A percentile compares a stretch with the other conserved stretches of the same genome.
phyloP scores from a whole-genome alignment of 331 rosid genomes.

The Ulmus americana region DNA sequence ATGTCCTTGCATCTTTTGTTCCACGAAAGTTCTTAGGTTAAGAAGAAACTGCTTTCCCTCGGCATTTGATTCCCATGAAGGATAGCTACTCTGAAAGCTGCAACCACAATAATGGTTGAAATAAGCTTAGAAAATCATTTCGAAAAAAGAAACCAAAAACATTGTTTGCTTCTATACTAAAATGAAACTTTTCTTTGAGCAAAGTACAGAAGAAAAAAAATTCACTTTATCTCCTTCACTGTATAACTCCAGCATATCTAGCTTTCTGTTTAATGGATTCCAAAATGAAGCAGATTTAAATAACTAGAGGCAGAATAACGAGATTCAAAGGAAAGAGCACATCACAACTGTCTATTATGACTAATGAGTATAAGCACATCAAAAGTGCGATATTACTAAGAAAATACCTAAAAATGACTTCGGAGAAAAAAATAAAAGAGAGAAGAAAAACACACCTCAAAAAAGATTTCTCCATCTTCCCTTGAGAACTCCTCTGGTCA shows the following conservation, averaged over 20 bases:
- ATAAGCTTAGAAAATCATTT: neutral
- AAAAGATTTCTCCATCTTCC: constrained; percentile 96
- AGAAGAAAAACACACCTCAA: constrained; percentile 50
- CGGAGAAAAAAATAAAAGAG: constrained; percentile 1
- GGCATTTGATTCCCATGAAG: constrained; percentile 72
- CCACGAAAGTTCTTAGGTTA: constrained; percentile 59
- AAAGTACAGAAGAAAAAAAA: neutral
- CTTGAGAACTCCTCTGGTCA: constrained; percentile 75
- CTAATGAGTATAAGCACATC: neutral
- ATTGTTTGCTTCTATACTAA: neutral
- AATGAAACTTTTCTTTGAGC: neutral
- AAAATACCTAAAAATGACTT: constrained; percentile 81
- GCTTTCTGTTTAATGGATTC: neutral
- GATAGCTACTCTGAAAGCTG: constrained; percentile 82
- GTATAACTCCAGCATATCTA: neutral
- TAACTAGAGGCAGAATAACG: neutral
- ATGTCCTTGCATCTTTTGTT: constrained; percentile 43
- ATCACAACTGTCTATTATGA: neutral
- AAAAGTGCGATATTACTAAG: neutral
- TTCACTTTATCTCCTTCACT: neutral
- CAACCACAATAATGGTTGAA: constrained; percentile 23
- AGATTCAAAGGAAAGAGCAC: neutral
- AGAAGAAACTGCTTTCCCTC: constrained; percentile 53
- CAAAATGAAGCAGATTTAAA: neutral
- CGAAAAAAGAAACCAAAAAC: neutral